Conservation (phyloP, 2,329 filamentous ascomycete species). For the Colletotrichum tropicicola region DNA sequence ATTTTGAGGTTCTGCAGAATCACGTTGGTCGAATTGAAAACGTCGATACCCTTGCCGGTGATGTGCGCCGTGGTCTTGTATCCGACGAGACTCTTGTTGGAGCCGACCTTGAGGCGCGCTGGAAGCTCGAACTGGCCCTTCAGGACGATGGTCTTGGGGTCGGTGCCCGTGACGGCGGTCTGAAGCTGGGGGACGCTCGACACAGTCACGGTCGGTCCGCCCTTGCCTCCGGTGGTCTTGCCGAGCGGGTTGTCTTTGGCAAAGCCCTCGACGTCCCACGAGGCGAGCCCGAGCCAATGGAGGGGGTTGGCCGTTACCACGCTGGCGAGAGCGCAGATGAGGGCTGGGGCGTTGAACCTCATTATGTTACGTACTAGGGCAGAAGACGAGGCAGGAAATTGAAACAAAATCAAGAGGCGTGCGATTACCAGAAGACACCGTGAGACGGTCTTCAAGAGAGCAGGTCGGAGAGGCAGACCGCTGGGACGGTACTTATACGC, state of each 20-base stretch:
- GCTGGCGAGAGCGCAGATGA: constrained; percentile 9
- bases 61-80: constrained; percentile 44
- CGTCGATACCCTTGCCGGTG: constrained; percentile 44
- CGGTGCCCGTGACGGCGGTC: constrained; percentile 51
- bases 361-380: not conserved
- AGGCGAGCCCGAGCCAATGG: constrained; percentile 36
- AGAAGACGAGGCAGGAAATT: not conserved
- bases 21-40: constrained; percentile 47
- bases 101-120: constrained; percentile 51
- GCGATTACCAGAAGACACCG: not conserved
- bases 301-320: constrained; percentile 9
- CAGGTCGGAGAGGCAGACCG: not conserved
- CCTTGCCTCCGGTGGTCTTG: constrained; percentile 47
- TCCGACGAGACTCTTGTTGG: constrained; percentile 54
- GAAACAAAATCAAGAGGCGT: not conserved
- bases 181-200: constrained; percentile 52
- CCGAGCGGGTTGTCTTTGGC: constrained; percentile 46
- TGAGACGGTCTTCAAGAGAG: not conserved
- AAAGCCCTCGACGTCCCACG: constrained; percentile 35
- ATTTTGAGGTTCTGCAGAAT: constrained; percentile 50
- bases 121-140: constrained; percentile 50
- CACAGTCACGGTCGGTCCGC: constrained; percentile 57
- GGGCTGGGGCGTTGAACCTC: constrained; percentile 15
- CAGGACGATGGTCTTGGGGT: constrained; percentile 52
- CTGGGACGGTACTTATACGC: not conserved